phyloP scores from a whole-genome alignment of 768 basidiomycete genomes.

The Lyophyllum semitale region DNA sequence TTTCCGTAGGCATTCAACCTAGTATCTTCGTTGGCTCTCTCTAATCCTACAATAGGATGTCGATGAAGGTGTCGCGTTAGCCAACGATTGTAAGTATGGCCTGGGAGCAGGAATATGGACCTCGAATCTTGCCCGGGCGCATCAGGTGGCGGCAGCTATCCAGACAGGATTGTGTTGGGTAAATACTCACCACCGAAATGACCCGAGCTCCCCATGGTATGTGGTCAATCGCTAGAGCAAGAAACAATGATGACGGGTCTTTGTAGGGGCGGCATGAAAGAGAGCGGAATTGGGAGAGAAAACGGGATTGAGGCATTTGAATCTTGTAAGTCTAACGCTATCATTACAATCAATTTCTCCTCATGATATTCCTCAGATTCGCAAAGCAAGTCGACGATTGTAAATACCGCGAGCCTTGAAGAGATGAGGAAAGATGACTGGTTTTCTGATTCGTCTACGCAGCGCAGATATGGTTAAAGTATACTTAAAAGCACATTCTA shows the following conservation, averaged over 20 bases:
- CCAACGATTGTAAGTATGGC: slow-evolving; percentile 80
- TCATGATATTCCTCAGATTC: slow-evolving; percentile 51
- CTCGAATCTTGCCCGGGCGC: slow-evolving; percentile 68
- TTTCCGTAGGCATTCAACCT: slow-evolving; percentile 28
- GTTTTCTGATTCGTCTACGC: slow-evolving; percentile 62
- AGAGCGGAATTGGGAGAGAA: slow-evolving; percentile 85
- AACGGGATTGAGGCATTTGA: slow-evolving; percentile 83
- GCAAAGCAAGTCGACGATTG: slow-evolving; percentile 80
- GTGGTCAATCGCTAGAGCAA: slow-evolving; percentile 15
- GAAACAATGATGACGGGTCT: background rate
- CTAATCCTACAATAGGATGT: slow-evolving; percentile 46
- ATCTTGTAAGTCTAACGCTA: slow-evolving; percentile 56
- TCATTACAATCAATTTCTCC: background rate
- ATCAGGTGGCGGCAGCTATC: slow-evolving; percentile 69
- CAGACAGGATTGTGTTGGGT: slow-evolving; percentile 85
- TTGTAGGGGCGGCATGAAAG: slow-evolving; percentile 87
- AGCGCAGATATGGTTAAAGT: slow-evolving; percentile 65
- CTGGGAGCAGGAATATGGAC: slow-evolving; percentile 86
- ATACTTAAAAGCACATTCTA: slow-evolving; percentile 1
- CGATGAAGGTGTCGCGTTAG: slow-evolving; percentile 63
- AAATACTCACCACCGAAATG: slow-evolving; percentile 88
- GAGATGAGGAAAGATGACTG: slow-evolving; percentile 75
- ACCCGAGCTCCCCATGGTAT: slow-evolving; percentile 87
- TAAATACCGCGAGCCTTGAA: slow-evolving; percentile 67
- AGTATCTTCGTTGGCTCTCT: background rate